phyloP scores from a whole-genome alignment of 2,329 filamentous ascomycete genomes.

The Microdochium paspali region DNA sequence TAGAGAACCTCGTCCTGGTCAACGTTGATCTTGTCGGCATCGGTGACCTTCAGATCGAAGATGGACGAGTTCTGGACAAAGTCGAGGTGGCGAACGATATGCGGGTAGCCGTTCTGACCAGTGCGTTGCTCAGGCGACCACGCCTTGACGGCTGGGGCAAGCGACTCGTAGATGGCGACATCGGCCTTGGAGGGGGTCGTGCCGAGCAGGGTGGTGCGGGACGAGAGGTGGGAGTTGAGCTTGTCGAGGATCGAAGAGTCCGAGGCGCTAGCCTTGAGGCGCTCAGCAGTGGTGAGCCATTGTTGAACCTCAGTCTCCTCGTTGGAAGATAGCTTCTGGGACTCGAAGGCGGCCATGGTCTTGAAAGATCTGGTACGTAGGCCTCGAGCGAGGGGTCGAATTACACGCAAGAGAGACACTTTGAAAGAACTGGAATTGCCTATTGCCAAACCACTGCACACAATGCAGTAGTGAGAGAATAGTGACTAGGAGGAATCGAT shows the following conservation, averaged over 20 bases:
- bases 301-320: constrained; percentile 84
- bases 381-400: constrained; percentile 25
- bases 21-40: constrained; percentile 67
- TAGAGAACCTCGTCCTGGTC: constrained; percentile 74
- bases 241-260: constrained; percentile 63
- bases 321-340: constrained; percentile 61
- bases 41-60: constrained; percentile 58
- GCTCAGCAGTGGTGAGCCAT: constrained; percentile 73
- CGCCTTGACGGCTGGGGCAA: constrained; percentile 65
- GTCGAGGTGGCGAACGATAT: constrained; percentile 86
- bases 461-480: background rate
- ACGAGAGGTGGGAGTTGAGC: constrained; percentile 80
- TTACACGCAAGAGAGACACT: constrained; percentile 28
- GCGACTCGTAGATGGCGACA: constrained; percentile 69
- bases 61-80: constrained; percentile 88
- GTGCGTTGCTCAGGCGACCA: constrained; percentile 85
- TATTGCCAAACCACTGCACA: background rate
- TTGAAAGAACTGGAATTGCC: background rate
- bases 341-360: constrained; percentile 58
- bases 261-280: constrained; percentile 52
- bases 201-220: constrained; percentile 81
- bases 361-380: constrained; percentile 27
- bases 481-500: background rate
- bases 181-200: constrained; percentile 84
- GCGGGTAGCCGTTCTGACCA: constrained; percentile 78